Evolutionary conservation across 805 yeast species (phyloP).

Genomic region (Wickerhamiella hasegawae): DNA sequence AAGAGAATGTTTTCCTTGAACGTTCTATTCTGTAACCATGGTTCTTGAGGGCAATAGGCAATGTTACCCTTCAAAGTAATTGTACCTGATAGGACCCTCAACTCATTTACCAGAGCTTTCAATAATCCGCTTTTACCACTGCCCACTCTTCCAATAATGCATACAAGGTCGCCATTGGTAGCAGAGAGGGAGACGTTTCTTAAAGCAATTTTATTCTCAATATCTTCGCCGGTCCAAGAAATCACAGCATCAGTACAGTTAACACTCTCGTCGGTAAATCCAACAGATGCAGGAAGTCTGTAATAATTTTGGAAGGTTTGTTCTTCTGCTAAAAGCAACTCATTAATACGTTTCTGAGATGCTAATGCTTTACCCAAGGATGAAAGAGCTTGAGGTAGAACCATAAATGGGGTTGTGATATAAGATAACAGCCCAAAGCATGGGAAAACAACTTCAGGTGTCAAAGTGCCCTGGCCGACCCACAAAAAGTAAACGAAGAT

Average conservation of each 20-base stretch:
- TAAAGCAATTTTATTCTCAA: constrained; percentile 18
- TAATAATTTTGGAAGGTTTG: constrained; percentile 60
- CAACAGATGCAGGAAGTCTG: constrained; percentile 33
- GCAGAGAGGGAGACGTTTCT: constrained; percentile 40
- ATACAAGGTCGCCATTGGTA: constrained; percentile 56
- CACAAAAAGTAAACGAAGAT: constrained; percentile 70
- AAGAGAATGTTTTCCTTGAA: constrained; percentile 79
- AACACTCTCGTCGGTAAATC: constrained; percentile 44
- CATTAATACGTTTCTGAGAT: constrained; percentile 40
- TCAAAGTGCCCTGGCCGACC: constrained; percentile 44
- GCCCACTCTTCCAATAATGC: constrained; percentile 79
- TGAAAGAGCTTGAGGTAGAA: constrained; percentile 76
- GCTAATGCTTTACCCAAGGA: constrained; percentile 67
- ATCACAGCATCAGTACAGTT: constrained; percentile 22
- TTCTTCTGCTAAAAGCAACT: constrained; percentile 54
- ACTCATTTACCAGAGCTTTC: constrained; percentile 62
- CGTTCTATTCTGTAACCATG: constrained; percentile 88
- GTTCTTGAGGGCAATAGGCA: constrained; percentile 75
- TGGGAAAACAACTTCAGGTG: constrained; percentile 74
- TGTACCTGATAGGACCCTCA: constrained; percentile 51
- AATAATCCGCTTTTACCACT: constrained; percentile 73
- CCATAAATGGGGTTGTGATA: constrained; percentile 75
- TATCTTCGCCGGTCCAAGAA: constrained; percentile 40
- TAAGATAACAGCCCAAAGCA: constrained; percentile 45
- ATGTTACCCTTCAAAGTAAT: constrained; percentile 51